phyloP scores from a whole-genome alignment of 1,284 basidiomycete species.

The Trametes polyzona region DNA sequence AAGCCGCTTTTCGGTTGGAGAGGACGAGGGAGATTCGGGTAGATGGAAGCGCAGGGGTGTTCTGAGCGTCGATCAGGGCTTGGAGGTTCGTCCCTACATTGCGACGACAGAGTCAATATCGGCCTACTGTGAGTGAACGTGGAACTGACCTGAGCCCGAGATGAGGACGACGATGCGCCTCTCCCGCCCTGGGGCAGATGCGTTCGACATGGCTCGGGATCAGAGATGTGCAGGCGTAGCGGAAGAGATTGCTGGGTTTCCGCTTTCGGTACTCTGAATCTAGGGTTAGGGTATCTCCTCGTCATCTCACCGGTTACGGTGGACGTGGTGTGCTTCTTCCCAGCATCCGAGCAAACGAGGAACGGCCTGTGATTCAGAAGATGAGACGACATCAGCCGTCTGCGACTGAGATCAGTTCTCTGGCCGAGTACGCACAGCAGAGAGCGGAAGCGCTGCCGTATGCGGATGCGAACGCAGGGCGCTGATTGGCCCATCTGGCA shows the following conservation, averaged over 20 bases:
- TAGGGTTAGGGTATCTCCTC: constrained; percentile 6
- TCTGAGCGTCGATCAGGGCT: constrained; percentile 89
- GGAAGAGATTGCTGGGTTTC: not conserved
- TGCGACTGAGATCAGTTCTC: constrained; percentile 7
- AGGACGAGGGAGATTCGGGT: constrained; percentile 82
- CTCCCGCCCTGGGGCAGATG: constrained; percentile 13
- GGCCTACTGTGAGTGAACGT: constrained; percentile 24
- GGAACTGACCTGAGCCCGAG: constrained; percentile 78
- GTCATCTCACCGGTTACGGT: not conserved
- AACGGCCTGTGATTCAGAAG: not conserved
- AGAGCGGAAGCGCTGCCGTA: not conserved
- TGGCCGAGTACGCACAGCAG: not conserved
- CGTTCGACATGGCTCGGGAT: constrained; percentile 24
- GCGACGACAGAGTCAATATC: not conserved
- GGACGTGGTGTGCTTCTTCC: not conserved
- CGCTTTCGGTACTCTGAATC: not conserved
- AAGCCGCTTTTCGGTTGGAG: constrained; percentile 92
- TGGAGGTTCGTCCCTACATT: constrained; percentile 89
- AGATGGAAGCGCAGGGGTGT: constrained; percentile 67
- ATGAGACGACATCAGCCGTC: not conserved
- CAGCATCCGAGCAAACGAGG: not conserved
- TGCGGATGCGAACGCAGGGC: not conserved
- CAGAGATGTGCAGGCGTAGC: not conserved
- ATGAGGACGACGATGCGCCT: constrained; percentile 69
- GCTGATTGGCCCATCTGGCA: constrained; percentile 11